Base-by-base conservation (phyloP, 2,329 filamentous ascomycete species). In the Hypoxylon sp. region DNA sequence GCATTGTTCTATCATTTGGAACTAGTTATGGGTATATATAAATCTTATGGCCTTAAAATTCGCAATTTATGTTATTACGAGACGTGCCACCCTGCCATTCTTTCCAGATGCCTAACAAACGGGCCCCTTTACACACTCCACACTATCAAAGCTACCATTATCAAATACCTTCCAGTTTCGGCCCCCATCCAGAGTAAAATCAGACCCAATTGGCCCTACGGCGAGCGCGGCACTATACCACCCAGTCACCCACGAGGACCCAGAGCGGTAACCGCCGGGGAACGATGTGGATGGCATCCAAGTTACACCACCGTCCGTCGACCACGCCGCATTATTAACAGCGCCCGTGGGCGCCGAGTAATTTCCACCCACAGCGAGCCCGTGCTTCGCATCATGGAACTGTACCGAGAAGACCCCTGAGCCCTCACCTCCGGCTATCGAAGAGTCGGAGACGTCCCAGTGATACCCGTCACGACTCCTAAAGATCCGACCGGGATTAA, bases 21-120 rank as follows among this genome's bases (percentile, higher is more conserved):
- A n/a, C n/a, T n/a, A n/a, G n/a, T n/a, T n/a, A n/a, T 26, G 24
- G 24, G 5, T 26, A 5, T 5, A 3, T 26, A n/a, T 29, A 24
- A 29, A 17, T 31, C 58, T 22, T 5, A 9, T 2, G 5, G 48
- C 17, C 17, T 14, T 6, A 31, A 31, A 31, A 31, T 31, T 8
- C 5, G n/a, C 26, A 24, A 19, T 19, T 68, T 52, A 62, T 29
- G 13, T 17, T 19, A 66, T 26, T 8, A 26, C 37, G 10, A 77
- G 46, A 1, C 67, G 66, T 9, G 74, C 76, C 6, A 78, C 76
- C 19, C 75, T 70, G 2, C 77, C 77, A 13, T 66, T 42, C 39
- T 76, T 64, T 3, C 78, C 78, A 0, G 78, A 79, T 9, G 78
- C 76, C 77, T 76, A 80, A 63, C 78, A 80, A 11, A 73, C 66